These are phyloP conservation scores for Lentinula aciculospora DNA, from an alignment of 768 basidiomycete genomes.

Conservation along the genomic window DNA sequence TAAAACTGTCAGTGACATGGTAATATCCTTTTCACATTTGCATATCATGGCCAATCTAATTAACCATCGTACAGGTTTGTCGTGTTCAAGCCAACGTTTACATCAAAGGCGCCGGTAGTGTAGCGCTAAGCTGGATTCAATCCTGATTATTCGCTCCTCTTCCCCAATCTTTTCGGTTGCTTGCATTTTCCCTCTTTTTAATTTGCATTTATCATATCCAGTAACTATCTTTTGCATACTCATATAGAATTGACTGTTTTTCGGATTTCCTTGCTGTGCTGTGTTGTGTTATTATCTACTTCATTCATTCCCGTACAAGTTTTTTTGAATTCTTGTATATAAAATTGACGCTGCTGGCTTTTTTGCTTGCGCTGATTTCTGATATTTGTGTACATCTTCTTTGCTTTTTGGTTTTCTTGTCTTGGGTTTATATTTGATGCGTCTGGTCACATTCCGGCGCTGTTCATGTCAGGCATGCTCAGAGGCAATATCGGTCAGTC, in stretches of 20 bases:
- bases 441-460: too few relatives aligned
- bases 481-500: too few relatives aligned
- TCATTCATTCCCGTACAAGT: not conserved
- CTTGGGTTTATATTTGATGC: not conserved
- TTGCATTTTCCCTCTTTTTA: not conserved
- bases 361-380: not conserved
- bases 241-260: not conserved
- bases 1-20: conserved; percentile 31
- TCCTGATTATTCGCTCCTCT: not conserved
- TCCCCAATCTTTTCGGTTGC: not conserved
- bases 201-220: not conserved
- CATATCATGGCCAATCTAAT: too few relatives aligned
- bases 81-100: conserved; percentile 30
- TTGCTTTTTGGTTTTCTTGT: not conserved
- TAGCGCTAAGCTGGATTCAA: conserved; percentile 27
- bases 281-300: not conserved
- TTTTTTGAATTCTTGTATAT: not conserved
- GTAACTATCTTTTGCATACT: not conserved
- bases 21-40: conserved; percentile 16
- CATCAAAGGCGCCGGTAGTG: conserved; percentile 35
- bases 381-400: not conserved
- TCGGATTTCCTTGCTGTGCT: not conserved
- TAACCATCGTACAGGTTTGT: conserved; percentile 32
- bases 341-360: too few relatives aligned
- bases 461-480: too few relatives aligned